phyloP scores from a whole-genome alignment of 2,329 filamentous ascomycete species.

The Knufia fluminis region DNA sequence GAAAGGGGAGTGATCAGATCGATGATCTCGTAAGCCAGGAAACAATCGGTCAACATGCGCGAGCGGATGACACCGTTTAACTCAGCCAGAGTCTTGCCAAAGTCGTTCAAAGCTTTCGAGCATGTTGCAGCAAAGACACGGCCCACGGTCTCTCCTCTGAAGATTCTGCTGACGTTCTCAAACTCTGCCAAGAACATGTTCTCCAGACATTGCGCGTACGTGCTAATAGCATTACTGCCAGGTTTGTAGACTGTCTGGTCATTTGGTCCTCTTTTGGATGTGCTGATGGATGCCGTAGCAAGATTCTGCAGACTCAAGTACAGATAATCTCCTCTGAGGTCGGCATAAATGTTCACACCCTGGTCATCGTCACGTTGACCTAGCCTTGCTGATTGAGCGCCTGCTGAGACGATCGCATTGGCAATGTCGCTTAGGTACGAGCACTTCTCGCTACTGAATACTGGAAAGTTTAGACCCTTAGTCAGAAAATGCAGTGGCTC shows the following conservation, averaged over 20 bases:
- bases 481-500: conserved; percentile 90
- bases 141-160: conserved; percentile 75
- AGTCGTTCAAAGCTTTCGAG: conserved; percentile 66
- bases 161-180: conserved; percentile 80
- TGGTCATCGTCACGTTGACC: conserved; percentile 52
- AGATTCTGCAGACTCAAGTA: conserved; percentile 72
- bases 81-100: conserved; percentile 76
- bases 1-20: conserved; percentile 78
- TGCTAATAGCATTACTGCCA: conserved; percentile 83
- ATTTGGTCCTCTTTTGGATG: conserved; percentile 63
- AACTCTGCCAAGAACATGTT: conserved; percentile 81
- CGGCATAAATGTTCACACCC: conserved; percentile 73
- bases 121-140: conserved; percentile 70
- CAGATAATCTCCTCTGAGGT: conserved; percentile 81
- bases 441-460: conserved; percentile 65
- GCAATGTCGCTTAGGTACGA: conserved; percentile 72
- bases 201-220: conserved; percentile 80
- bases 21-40: conserved; percentile 87
- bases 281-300: conserved; percentile 74
- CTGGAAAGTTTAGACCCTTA: conserved; percentile 73
- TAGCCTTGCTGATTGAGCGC: conserved; percentile 42
- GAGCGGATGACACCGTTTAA: conserved; percentile 81
- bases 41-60: conserved; percentile 84
- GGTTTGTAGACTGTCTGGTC: conserved; percentile 71
- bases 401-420: conserved; percentile 58